Evolutionary conservation across 768 basidiomycete genomes (phyloP), one percentile per base, ranked within the genome.

Genomic region (Pisolithus sp.): DNA sequence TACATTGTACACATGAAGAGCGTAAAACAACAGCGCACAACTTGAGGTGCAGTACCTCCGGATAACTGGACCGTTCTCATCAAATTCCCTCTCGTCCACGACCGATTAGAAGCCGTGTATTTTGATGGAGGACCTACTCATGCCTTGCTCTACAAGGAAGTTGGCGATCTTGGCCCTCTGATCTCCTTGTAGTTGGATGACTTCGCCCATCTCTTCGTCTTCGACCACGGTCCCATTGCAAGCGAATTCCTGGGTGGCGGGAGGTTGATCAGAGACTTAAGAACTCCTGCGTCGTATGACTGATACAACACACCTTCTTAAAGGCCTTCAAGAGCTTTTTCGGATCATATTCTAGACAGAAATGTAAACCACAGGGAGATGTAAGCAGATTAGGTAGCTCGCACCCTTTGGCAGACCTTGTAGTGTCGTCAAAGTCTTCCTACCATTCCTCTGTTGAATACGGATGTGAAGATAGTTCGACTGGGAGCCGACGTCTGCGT

Each of bases 241-340:
- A 58, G 94, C 94, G 61, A 97, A 96, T 77, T 96, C 92, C 92
- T 94, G 59, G 7, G 10, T 46, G 39, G 7, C 15, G 15, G 20
- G 28, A 7, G 17, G 31, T 62, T 12, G 53, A 54, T 62, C 43
- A 56, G 44, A 28, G 36, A 26, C 12, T 10, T 28, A n/a, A 36
- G 9, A 52, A 13, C 37, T 5, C 26, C 10, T 41, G 21, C 37
- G n/a, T 40, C 3, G 51, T 12, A 12, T 37, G n/a, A 34, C 3
- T 13, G 4, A 1, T 7, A 28, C 7, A 17, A 2, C 53, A 44
- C 53, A 88, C 92, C 86, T 97, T 99, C 81, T 98, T 99, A 79
- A 98, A 96, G 13, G 90, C 93, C 71, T 98, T 98, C 71, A 98
- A 78, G 58, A 99, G 79, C 75, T 98, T 99, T 85, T 96, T 98